Evolutionary conservation across 805 yeast species (phyloP).

Genomic region (Debaryomyces maramus): DNA sequence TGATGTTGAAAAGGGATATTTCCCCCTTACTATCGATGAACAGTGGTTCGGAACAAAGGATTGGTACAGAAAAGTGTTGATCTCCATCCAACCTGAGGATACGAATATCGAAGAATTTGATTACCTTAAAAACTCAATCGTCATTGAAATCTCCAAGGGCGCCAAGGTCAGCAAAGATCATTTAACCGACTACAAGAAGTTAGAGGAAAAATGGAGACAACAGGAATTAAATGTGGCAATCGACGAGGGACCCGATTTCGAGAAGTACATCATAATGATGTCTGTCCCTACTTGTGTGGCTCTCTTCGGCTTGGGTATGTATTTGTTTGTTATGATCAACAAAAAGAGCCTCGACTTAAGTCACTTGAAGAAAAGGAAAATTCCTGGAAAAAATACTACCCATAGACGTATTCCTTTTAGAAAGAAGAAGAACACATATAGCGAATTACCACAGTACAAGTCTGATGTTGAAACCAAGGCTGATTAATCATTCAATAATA

Average conservation of each 20-base stretch:
- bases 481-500: conserved; percentile 7
- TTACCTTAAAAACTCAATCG: conserved; percentile 41
- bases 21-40: conserved; percentile 58
- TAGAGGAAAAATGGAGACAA: conserved; percentile 30
- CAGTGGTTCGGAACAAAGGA: conserved; percentile 60
- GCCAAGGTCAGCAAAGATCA: conserved; percentile 54
- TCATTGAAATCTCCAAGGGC: conserved; percentile 50
- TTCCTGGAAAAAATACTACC: conserved; percentile 26
- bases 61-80: conserved; percentile 53
- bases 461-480: conserved; percentile 19
- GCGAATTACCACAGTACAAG: conserved; percentile 35
- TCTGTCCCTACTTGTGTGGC: conserved; percentile 68
- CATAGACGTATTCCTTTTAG: conserved; percentile 32
- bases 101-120: conserved; percentile 67
- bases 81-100: conserved; percentile 73
- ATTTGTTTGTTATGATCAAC: conserved; percentile 59
- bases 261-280: conserved; percentile 62
- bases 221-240: conserved; percentile 22
- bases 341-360: conserved; percentile 43
- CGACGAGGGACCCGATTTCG: conserved; percentile 52
- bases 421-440: conserved; percentile 19
- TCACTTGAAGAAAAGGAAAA: conserved; percentile 33
- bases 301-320: conserved; percentile 61
- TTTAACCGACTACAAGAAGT: conserved; percentile 40
- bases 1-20: conserved; percentile 56